phyloP scores from a whole-genome alignment of 257 asterid species.

The Ilex asprella region DNA sequence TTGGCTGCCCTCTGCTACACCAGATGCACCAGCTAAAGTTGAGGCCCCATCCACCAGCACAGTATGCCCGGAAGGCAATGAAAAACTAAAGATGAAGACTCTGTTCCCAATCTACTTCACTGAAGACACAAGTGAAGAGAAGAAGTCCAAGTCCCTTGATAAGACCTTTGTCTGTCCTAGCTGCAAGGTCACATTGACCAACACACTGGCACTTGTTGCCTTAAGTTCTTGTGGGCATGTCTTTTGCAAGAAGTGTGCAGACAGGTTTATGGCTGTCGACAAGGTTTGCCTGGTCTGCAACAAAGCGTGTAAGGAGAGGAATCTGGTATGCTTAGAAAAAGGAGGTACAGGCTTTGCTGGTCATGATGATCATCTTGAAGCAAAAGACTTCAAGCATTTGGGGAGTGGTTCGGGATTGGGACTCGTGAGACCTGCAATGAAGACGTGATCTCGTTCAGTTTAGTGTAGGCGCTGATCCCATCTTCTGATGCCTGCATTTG shows the following conservation, averaged over 20 bases:
- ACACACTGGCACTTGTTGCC: constrained; percentile 63
- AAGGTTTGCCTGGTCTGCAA: constrained; percentile 80
- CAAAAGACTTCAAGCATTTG: constrained; percentile 78
- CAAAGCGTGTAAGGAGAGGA: constrained; percentile 75
- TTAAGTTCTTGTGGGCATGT: constrained; percentile 88
- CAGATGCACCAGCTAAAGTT: constrained; percentile 76
- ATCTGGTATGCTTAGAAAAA: constrained; percentile 59
- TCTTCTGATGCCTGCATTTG: too few relatives aligned
- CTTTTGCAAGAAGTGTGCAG: constrained; percentile 92
- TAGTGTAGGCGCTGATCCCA: too few relatives aligned
- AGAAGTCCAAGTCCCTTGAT: constrained; percentile 50
- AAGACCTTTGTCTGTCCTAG: constrained; percentile 77
- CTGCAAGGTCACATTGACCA: constrained; percentile 85
- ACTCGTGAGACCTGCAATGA: constrained; percentile 77
- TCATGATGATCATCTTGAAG: constrained; percentile 95
- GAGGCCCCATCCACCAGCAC: constrained; percentile 69
- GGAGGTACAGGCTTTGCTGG: constrained; percentile 98
- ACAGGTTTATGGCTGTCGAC: constrained; percentile 66
- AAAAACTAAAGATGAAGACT: constrained; percentile 72
- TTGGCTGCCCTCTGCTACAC: constrained; percentile 98
- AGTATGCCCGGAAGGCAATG: constrained; percentile 80
- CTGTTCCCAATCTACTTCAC: constrained; percentile 62
- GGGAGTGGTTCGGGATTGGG: constrained; percentile 97
- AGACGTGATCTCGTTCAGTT: constrained; percentile 39
- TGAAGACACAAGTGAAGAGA: constrained; percentile 51